These are phyloP conservation scores for Aspergillus luchuensis DNA, from an alignment of 2,329 filamentous ascomycete genomes.

Conservation along the genomic window DNA sequence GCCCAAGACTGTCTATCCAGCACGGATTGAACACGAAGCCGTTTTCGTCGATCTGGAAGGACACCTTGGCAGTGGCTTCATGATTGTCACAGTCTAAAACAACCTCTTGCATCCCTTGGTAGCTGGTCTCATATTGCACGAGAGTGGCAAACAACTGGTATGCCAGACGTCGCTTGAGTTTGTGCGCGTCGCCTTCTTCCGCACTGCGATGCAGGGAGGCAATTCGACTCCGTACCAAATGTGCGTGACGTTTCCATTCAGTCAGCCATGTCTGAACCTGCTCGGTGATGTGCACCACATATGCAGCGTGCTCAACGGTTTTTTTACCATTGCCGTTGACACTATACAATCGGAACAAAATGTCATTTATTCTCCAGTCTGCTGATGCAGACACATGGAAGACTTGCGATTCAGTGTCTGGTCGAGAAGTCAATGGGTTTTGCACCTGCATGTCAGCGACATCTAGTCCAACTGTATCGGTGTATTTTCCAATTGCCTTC, in stretches of 20 bases:
- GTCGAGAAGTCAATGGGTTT: slow-evolving; percentile 62
- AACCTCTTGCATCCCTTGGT: slow-evolving; percentile 61
- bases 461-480: slow-evolving; percentile 61
- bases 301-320: slow-evolving; percentile 10
- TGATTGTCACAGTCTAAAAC: slow-evolving; percentile 58
- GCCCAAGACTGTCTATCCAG: slow-evolving; percentile 61
- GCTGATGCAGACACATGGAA: slow-evolving; percentile 13
- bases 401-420: slow-evolving; percentile 1
- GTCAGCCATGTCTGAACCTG: slow-evolving; percentile 2
- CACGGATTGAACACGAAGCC: slow-evolving; percentile 62
- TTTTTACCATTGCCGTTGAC: slow-evolving; percentile 5
- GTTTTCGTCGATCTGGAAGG: slow-evolving; percentile 58
- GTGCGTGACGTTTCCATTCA: slow-evolving; percentile 61
- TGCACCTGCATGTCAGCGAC: slow-evolving; percentile 68
- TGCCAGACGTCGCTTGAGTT: slow-evolving; percentile 71
- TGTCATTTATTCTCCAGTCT: not conserved
- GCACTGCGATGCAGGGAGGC: slow-evolving; percentile 62
- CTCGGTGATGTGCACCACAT: not conserved
- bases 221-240: slow-evolving; percentile 67
- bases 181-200: slow-evolving; percentile 66
- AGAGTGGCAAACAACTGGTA: slow-evolving; percentile 71
- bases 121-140: slow-evolving; percentile 58
- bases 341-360: slow-evolving; percentile 9
- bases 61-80: slow-evolving; percentile 57
- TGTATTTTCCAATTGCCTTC: slow-evolving; percentile 53